Evolutionary conservation across 768 basidiomycete genomes (phyloP), one percentile per base, ranked within the genome.

Genomic region (Clitopilus passeckerianus): DNA sequence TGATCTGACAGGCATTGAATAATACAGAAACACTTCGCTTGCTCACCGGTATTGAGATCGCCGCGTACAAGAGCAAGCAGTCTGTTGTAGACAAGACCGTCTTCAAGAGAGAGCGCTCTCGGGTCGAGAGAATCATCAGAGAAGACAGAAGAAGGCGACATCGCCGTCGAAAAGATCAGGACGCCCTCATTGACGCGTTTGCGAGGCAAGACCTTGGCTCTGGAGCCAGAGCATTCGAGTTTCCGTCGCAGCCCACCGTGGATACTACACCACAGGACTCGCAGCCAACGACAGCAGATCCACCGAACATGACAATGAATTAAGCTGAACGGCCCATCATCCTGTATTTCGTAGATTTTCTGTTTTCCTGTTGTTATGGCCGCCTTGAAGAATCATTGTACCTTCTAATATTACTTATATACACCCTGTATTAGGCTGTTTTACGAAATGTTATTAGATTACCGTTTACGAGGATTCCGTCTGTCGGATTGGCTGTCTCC

Each of bases 141-240:
- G 91, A 93, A 53, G 91, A 93, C 75, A 80, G 90, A 63, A 81
- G 90, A 65, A 84, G 81, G 71, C 81, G 91, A 63, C 91, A 93
- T 72, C 89, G 82, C 66, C 80, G 91, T 58, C 86, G 91, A 65
- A 90, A 89, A 69, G 91, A 93, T 66, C 89, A 91, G 66, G 91
- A 93, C 57, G 79, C 87, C 23, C 85, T 93, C 81, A 78, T 93
- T 60, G 87, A 89, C 68, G 87, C 89, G 6, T 92, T 93, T 68
- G 85, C 89, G 43, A 84, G 72, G 60, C 80, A 82, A 67, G 76
- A 77, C 56, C 22, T 50, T 18, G 46, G 46, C 18, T 9, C 18
- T 50, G 16, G 18, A 50, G 20, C 46, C 18, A 50, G 46, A 18
- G 20, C 18, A 10, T 18, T 22, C 18, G 46, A 34, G 9, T 34